A percentile compares a stretch with the other conserved stretches of the same genome.
phyloP scores from a whole-genome alignment of 2,329 filamentous ascomycete species.

The Blastomyces parvus region DNA sequence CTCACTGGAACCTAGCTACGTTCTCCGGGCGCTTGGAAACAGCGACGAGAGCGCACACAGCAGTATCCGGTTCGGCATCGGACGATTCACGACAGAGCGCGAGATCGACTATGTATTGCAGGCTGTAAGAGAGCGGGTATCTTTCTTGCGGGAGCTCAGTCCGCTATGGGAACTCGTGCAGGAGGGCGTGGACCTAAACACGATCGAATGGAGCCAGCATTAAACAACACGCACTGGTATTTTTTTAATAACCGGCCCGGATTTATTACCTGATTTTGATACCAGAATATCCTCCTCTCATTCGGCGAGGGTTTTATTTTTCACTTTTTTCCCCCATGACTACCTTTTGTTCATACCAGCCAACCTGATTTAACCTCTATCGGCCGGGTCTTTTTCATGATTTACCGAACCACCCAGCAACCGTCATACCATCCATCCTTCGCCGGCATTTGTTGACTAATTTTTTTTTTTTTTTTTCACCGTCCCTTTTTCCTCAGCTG shows the following conservation, averaged over 20 bases:
- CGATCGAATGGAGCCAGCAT: conserved; percentile 97
- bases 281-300: background rate
- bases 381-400: background rate
- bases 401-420: background rate
- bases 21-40: conserved; percentile 84
- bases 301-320: background rate
- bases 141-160: conserved; percentile 86
- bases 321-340: no score
- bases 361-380: background rate
- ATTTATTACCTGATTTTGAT: background rate
- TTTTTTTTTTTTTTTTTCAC: background rate
- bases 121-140: conserved; percentile 81
- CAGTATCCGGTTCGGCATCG: conserved; percentile 95
- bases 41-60: conserved; percentile 97
- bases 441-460: background rate
- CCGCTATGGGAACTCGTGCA: conserved; percentile 97
- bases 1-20: conserved; percentile 92
- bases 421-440: background rate
- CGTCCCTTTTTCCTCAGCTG: background rate
- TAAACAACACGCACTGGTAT: conserved; percentile 36
- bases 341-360: background rate
- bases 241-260: background rate
- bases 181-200: conserved; percentile 89
- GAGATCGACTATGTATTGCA: conserved; percentile 98
- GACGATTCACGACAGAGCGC: conserved; percentile 85